These are phyloP conservation scores for Somion occarium DNA, from an alignment of 1,284 basidiomycete species.

Conservation along the genomic window DNA sequence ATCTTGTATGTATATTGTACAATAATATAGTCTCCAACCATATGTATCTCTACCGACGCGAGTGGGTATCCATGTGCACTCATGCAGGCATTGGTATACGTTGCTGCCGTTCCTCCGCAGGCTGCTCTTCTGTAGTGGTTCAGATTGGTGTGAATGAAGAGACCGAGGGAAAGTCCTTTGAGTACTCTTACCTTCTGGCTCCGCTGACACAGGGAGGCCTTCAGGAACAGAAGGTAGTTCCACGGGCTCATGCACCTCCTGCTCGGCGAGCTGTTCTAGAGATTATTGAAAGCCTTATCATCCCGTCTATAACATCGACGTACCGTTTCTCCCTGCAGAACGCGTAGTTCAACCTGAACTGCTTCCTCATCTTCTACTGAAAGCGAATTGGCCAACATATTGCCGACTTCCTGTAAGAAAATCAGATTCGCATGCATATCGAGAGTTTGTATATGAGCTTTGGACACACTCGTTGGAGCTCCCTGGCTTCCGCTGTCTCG, in stretches of 20 bases:
- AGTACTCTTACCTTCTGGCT: slow-evolving; percentile 24
- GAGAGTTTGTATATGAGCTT: slow-evolving; percentile 7
- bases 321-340: slow-evolving; percentile 63
- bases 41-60: neutral
- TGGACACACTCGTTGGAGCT: slow-evolving; percentile 77
- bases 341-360: slow-evolving; percentile 78
- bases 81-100: slow-evolving; percentile 43
- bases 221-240: slow-evolving; percentile 46
- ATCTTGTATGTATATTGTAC: neutral
- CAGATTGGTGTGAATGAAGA: no score
- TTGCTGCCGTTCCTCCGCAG: slow-evolving; percentile 19
- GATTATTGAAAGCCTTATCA: no score
- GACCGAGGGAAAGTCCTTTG: neutral
- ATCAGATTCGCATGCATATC: neutral
- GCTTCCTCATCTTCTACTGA: slow-evolving; percentile 91
- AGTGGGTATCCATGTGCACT: no score
- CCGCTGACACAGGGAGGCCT: slow-evolving; percentile 31
- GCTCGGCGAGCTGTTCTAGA: no score
- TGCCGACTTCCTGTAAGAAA: slow-evolving; percentile 71
- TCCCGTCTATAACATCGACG: slow-evolving; percentile 20
- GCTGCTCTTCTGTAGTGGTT: slow-evolving; percentile 13
- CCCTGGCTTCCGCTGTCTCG: slow-evolving; percentile 88
- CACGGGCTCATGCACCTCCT: no score
- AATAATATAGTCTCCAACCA: neutral
- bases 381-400: slow-evolving; percentile 80